Conservation (phyloP, 2,329 filamentous ascomycete species). For the Didymella exigua region DNA sequence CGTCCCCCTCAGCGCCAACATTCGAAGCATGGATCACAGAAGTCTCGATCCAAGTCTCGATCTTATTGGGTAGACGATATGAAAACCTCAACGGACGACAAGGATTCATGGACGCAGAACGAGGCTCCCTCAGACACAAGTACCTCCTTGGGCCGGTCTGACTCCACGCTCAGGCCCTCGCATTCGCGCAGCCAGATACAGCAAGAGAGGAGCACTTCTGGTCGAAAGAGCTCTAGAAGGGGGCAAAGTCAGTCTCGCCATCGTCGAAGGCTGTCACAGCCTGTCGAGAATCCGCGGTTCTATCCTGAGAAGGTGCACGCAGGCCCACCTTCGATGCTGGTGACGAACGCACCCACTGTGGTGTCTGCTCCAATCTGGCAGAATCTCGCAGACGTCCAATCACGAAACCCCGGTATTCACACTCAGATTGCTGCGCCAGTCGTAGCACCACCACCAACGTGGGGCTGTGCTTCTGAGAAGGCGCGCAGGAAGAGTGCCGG, state of each 20-base stretch:
- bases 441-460: conserved; percentile 8
- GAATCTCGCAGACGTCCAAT: neutral
- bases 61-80: neutral
- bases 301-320: neutral
- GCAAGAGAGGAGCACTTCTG: neutral
- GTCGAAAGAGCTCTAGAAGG: neutral
- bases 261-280: conserved; percentile 2
- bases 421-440: neutral
- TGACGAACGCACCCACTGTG: conserved; percentile 14
- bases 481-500: conserved; percentile 3
- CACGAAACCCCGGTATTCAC: neutral
- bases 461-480: conserved; percentile 5
- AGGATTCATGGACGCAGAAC: conserved; percentile 9
- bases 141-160: conserved; percentile 15
- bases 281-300: neutral
- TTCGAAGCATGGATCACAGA: neutral
- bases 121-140: conserved; percentile 11
- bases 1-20: neutral
- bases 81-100: conserved; percentile 16
- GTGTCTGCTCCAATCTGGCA: neutral
- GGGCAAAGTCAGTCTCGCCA: neutral
- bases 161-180: conserved; percentile 19
- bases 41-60: neutral
- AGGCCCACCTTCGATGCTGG: neutral
- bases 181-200: conserved; percentile 15